Evolutionary conservation across 1,284 basidiomycete species (phyloP).

Genomic region (Cutaneotrichosporon sp.): DNA sequence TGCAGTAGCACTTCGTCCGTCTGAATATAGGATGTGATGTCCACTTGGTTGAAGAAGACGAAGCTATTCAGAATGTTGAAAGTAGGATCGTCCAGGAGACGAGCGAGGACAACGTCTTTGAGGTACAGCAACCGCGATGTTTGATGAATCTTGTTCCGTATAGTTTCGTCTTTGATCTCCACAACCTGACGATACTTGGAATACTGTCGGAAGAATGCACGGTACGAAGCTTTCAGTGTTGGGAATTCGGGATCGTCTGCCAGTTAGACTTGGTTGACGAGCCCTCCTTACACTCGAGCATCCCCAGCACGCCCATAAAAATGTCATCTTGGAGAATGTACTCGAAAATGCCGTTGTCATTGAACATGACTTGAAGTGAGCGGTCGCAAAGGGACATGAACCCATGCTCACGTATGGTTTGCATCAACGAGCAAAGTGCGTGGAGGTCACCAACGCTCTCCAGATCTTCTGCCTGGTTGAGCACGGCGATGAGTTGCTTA

Average conservation of each 20-base stretch:
- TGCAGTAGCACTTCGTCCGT: constrained; percentile 68
- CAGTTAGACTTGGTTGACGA: background rate
- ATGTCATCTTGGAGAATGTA: constrained; percentile 89
- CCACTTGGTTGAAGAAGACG: constrained; percentile 98
- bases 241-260: constrained; percentile 96
- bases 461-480: constrained; percentile 84
- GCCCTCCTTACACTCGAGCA: constrained; percentile 81
- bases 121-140: constrained; percentile 95
- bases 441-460: constrained; percentile 86
- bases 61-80: constrained; percentile 95
- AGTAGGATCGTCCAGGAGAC: constrained; percentile 90
- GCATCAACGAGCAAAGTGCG: constrained; percentile 84
- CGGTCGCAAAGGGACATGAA: too few species aligned
- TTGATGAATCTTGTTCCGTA: constrained; percentile 86
- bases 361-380: constrained; percentile 71
- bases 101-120: constrained; percentile 94
- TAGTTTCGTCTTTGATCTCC: constrained; percentile 63
- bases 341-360: constrained; percentile 92
- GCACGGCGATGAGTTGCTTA: constrained; percentile 74
- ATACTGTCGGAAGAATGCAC: constrained; percentile 77
- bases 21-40: constrained; percentile 89
- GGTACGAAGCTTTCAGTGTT: constrained; percentile 89
- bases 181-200: constrained; percentile 84
- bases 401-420: constrained; percentile 77
- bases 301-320: constrained; percentile 87